Percentiles rank a stretch among this genome's conserved stretches.
Evolutionary conservation across 257 asterid genomes (phyloP).

Genomic region (Nicotiana knightiana): DNA sequence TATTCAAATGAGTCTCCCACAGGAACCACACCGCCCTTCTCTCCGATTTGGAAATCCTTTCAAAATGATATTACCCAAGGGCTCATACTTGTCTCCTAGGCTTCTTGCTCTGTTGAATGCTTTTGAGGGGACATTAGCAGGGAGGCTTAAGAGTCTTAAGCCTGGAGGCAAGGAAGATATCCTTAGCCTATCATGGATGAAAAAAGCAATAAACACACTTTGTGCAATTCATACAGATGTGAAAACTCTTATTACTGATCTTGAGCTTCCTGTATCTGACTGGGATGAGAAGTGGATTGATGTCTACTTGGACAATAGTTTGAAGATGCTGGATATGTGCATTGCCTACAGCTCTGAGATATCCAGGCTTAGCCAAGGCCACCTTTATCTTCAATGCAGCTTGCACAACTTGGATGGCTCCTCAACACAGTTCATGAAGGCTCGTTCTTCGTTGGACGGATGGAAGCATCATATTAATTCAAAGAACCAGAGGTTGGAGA

Average conservation of each 20-base stretch:
- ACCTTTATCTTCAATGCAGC: slow-evolving; percentile 58
- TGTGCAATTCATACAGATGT: slow-evolving; percentile 65
- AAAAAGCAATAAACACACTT: slow-evolving; percentile 48
- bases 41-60: slow-evolving; percentile 80
- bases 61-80: slow-evolving; percentile 56
- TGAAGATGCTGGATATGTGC: slow-evolving; percentile 72
- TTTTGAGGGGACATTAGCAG: slow-evolving; percentile 61
- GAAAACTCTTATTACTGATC: slow-evolving; percentile 56
- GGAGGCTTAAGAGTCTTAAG: slow-evolving; percentile 50
- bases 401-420: slow-evolving; percentile 38
- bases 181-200: slow-evolving; percentile 70
- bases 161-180: slow-evolving; percentile 56
- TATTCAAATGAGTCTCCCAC: slow-evolving; percentile 58
- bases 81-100: slow-evolving; percentile 54
- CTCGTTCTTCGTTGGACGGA: slow-evolving; percentile 57
- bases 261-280: slow-evolving; percentile 64
- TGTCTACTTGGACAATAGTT: slow-evolving; percentile 68
- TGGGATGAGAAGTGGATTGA: slow-evolving; percentile 94
- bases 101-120: slow-evolving; percentile 51
- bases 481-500: slow-evolving; percentile 57
- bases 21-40: slow-evolving; percentile 54
- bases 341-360: slow-evolving; percentile 74
- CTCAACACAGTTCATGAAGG: slow-evolving; percentile 46
- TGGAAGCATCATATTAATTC: slow-evolving; percentile 60
- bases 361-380: slow-evolving; percentile 67